phyloP scores from a whole-genome alignment of 768 basidiomycete species.

The Lyophyllum semitale region DNA sequence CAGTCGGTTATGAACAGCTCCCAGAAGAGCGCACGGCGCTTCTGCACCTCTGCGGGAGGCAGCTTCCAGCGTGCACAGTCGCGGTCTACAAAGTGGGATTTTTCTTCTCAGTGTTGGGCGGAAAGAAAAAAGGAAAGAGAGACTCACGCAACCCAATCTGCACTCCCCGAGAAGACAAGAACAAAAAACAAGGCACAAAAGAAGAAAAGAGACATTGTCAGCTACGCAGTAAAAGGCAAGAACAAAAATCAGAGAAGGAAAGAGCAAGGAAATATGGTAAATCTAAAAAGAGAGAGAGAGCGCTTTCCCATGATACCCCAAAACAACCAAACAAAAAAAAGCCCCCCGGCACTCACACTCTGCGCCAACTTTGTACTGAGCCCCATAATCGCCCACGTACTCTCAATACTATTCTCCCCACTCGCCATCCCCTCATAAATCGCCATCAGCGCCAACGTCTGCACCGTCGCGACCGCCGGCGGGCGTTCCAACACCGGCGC shows the following conservation, averaged over 20 bases:
- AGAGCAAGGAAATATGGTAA: constrained; percentile 3
- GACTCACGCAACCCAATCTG: constrained; percentile 71
- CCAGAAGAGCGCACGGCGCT: constrained; percentile 72
- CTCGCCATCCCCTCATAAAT: constrained; percentile 72
- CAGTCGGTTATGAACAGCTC: constrained; percentile 74
- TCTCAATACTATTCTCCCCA: constrained; percentile 70
- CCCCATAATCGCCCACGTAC: constrained; percentile 68
- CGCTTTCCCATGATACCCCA: too few species aligned
- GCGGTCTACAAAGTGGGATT: constrained; percentile 46
- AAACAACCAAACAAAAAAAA: background rate
- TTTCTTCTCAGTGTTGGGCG: constrained; percentile 3
- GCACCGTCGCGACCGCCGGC: constrained; percentile 70
- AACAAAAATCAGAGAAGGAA: background rate
- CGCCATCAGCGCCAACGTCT: constrained; percentile 65
- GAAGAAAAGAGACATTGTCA: background rate
- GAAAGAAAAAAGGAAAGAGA: background rate
- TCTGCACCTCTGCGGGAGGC: constrained; percentile 63
- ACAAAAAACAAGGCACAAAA: background rate
- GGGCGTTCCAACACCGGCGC: constrained; percentile 72
- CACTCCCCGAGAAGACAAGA: constrained; percentile 18
- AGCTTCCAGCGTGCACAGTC: constrained; percentile 75
- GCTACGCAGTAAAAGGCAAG: background rate
- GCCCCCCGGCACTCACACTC: constrained; percentile 48
- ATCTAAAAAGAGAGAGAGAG: constrained; percentile 5
- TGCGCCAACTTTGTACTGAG: constrained; percentile 67